Evolutionary conservation across 805 yeast species (phyloP), one percentile per base, ranked within the genome.

Genomic region (Myxozyma neglecta): DNA sequence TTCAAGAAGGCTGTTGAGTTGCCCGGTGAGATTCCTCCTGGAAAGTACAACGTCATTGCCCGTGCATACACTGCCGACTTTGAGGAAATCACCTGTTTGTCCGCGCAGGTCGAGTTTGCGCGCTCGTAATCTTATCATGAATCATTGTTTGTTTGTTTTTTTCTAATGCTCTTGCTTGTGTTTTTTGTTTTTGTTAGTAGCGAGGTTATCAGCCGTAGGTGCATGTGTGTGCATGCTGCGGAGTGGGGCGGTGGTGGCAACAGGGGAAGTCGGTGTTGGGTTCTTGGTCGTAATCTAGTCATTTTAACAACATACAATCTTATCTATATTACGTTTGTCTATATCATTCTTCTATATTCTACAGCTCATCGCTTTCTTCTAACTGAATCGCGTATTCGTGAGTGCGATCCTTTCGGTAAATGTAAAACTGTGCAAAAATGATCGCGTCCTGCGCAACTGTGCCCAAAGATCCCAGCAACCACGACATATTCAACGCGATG

Each of bases 21-120:
- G 59, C 99, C 99, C 16, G 79, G 81, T 14, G 94, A 90, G 74
- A 96, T 93, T 37, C 99, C 99, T 61, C 97, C 98, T 24, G 67
- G 99, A 45, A 87, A 83, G 72, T 94, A 94, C 77, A 78, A 83
- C 36, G 96, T 93, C 34, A 78, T 81, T 56, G 98, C 97, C 18
- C 85, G 93, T 71, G 99, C 98, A 1, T 94, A 83, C 78, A 90
- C 96, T 45, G 84, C 79, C 46, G 90, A 88, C 57, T 97, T 90
- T 70, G 87, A 82, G 43, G 82, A 88, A 65, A 85, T 94, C 66
- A 85, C 97, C 29, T 94, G 99, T 75, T 78, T 94, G 69, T 83
- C 72, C n/a, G 80, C 80, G 20, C 57, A 68, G 10, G 78, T 78
- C 11, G 75, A 71, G 42, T 75, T 78, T 57, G 29, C 67, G n/a